Conservation (phyloP, 192 early-diverging fungal genomes). For the Gonapodya sp. region DNA sequence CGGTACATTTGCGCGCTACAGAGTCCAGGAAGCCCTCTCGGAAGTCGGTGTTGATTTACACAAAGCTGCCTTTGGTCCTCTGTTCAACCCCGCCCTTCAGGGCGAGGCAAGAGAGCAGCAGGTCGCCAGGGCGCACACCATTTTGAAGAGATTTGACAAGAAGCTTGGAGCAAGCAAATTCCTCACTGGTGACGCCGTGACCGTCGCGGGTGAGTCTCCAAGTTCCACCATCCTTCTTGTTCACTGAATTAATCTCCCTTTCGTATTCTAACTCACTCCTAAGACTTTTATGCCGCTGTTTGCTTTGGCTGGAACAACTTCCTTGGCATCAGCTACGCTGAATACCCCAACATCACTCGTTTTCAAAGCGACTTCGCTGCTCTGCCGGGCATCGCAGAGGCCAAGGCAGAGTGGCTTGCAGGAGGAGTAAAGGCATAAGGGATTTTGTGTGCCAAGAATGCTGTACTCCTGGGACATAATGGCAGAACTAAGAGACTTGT, state of each 20-base stretch:
- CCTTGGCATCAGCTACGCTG: not conserved
- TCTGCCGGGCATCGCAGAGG: slow-evolving; percentile 3
- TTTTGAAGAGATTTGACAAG: not conserved
- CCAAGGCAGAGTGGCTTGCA: slow-evolving; percentile 8
- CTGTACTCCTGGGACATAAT: too few relatives aligned
- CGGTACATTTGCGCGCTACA: not conserved
- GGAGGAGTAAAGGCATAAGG: not conserved
- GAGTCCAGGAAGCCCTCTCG: not conserved
- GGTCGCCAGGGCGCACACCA: not conserved
- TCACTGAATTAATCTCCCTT: not conserved
- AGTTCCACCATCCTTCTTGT: not conserved
- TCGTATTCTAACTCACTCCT: not conserved
- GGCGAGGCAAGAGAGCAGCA: not conserved
- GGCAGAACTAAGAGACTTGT: too few relatives aligned
- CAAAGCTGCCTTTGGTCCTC: not conserved
- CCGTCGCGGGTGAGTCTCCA: not conserved
- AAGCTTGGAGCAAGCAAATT: not conserved
- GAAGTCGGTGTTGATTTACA: not conserved
- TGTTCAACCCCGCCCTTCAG: slow-evolving; percentile 7
- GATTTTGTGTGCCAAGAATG: too few relatives aligned
- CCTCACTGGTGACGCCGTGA: not conserved
- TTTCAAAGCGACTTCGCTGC: not conserved
- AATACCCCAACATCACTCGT: not conserved
- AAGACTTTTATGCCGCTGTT: slow-evolving; percentile 7
- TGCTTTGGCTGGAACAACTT: not conserved